Conservation (phyloP, 2,329 filamentous ascomycete genomes). For the Penicillium frequentans region DNA sequence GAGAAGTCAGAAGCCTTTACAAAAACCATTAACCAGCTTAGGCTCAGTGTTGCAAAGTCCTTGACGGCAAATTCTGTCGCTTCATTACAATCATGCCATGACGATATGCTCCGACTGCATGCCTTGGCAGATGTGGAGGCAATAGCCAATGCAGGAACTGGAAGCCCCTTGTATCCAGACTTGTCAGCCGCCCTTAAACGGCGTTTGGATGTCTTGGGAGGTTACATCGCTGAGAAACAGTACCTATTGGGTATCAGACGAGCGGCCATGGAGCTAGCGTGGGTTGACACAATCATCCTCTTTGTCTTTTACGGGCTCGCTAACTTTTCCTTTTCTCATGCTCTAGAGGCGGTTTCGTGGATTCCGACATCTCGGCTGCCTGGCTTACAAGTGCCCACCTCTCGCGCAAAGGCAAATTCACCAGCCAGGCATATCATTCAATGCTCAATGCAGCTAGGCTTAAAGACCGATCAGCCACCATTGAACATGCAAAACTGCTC, state of each 20-base stretch:
- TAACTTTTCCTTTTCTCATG: neutral
- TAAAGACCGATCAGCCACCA: slow-evolving; percentile 81
- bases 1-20: slow-evolving; percentile 46
- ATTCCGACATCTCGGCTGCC: slow-evolving; percentile 73
- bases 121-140: slow-evolving; percentile 83
- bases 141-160: slow-evolving; percentile 56
- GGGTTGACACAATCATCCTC: neutral
- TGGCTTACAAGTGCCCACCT: slow-evolving; percentile 86
- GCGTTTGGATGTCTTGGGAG: slow-evolving; percentile 84
- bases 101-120: slow-evolving; percentile 82
- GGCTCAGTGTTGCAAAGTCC: slow-evolving; percentile 68
- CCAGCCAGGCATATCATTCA: slow-evolving; percentile 88
- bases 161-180: slow-evolving; percentile 23
- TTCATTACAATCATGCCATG: slow-evolving; percentile 81
- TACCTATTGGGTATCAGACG: slow-evolving; percentile 84
- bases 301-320: slow-evolving; percentile 24
- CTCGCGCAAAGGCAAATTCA: slow-evolving; percentile 79
- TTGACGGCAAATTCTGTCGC: slow-evolving; percentile 75
- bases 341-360: slow-evolving; percentile 56
- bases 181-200: slow-evolving; percentile 62
- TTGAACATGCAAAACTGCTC: slow-evolving; percentile 88
- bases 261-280: slow-evolving; percentile 78
- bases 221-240: slow-evolving; percentile 89
- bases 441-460: slow-evolving; percentile 84
- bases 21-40: slow-evolving; percentile 61